phyloP scores from a whole-genome alignment of 2,329 filamentous ascomycete species.

The Paecilomyces sp. region DNA sequence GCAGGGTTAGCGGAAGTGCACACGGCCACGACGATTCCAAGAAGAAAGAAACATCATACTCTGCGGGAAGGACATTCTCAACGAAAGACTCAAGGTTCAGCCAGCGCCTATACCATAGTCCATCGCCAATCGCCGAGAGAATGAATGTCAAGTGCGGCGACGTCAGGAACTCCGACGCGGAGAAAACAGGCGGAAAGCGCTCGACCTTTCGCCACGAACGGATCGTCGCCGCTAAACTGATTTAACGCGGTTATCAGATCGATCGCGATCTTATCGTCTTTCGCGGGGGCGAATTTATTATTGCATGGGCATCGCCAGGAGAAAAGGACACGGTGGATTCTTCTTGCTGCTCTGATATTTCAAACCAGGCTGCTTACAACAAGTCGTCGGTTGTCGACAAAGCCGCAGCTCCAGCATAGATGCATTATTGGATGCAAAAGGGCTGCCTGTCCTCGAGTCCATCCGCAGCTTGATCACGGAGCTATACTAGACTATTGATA shows the following conservation, averaged over 20 bases:
- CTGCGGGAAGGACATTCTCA: constrained; percentile 11
- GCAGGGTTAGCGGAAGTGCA: background rate
- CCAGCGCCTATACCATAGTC: constrained; percentile 5
- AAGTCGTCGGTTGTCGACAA: background rate
- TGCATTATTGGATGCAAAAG: background rate
- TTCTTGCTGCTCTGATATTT: background rate
- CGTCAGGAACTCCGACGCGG: background rate
- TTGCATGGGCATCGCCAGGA: background rate
- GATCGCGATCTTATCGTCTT: constrained; percentile 1
- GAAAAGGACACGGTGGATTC: constrained; percentile 1
- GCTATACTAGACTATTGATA: background rate
- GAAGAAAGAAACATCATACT: constrained; percentile 4
- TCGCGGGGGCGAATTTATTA: background rate
- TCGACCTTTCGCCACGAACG: background rate
- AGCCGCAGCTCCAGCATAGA: background rate
- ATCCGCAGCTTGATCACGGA: background rate
- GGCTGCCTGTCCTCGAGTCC: background rate
- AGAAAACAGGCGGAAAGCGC: background rate
- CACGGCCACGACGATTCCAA: background rate
- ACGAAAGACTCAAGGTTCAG: constrained; percentile 5
- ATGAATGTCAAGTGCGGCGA: background rate
- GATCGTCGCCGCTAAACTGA: constrained; percentile 1
- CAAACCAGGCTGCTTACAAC: background rate
- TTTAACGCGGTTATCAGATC: background rate
- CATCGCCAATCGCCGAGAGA: constrained; percentile 1